Conservation (phyloP, 257 asterid genomes). For the Solanum appendiculatum region DNA sequence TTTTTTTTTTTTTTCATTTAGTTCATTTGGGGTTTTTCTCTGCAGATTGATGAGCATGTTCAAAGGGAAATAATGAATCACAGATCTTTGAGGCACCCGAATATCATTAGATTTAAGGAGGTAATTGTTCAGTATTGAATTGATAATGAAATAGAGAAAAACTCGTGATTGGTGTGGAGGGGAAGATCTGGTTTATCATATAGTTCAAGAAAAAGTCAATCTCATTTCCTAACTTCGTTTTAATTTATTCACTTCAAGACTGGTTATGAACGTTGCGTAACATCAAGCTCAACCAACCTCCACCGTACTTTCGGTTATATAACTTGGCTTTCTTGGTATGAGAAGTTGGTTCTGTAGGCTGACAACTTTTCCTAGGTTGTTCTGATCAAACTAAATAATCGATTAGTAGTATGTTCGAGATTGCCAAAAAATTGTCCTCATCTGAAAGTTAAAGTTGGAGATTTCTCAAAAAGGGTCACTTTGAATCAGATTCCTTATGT, state of each 20-base stretch:
- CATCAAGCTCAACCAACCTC: background rate
- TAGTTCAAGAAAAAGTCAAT: background rate
- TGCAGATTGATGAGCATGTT: constrained; percentile 53
- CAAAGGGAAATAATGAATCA: constrained; percentile 54
- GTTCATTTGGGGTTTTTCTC: background rate
- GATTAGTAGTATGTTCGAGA: background rate
- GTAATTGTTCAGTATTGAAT: background rate
- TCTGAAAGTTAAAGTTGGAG: background rate
- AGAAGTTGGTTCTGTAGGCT: constrained; percentile 2
- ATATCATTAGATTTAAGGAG: constrained; percentile 43
- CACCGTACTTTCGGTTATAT: background rate
- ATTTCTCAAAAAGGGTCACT: background rate
- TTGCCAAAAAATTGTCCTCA: background rate
- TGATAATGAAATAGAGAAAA: background rate
- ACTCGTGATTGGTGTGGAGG: background rate
- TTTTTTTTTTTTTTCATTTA: background rate
- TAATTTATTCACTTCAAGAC: background rate
- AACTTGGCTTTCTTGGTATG: background rate
- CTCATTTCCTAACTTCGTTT: background rate
- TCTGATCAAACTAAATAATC: background rate
- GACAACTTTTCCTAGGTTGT: background rate
- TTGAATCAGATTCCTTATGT: background rate
- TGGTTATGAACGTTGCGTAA: background rate
- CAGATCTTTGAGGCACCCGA: constrained; percentile 40
- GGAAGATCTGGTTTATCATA: background rate